phyloP scores from a whole-genome alignment of 2,329 filamentous ascomycete genomes.

The Arachnopeziza araneosa region DNA sequence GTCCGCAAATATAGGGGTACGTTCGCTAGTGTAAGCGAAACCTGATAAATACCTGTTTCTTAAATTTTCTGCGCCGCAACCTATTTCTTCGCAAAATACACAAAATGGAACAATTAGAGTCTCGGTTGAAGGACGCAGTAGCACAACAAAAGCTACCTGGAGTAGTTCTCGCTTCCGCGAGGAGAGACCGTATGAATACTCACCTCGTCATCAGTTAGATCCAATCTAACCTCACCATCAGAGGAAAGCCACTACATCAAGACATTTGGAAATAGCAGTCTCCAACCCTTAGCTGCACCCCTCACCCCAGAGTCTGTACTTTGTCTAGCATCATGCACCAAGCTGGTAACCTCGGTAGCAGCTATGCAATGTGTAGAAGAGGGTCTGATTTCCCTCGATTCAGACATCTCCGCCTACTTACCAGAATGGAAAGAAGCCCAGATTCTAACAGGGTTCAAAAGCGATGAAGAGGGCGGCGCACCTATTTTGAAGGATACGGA shows the following conservation, averaged over 20 bases:
- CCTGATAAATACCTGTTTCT: neutral
- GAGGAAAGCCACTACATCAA: neutral
- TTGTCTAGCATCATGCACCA: conserved; percentile 46
- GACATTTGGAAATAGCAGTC: neutral
- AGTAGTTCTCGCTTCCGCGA: neutral
- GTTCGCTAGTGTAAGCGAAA: neutral
- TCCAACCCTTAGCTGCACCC: neutral
- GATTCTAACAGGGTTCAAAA: conserved; percentile 19
- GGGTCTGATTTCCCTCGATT: conserved; percentile 43
- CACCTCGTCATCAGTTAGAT: neutral
- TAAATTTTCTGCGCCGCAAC: neutral
- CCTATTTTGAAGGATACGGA: conserved; percentile 11
- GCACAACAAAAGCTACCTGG: neutral
- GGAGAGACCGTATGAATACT: neutral
- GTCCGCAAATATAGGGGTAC: neutral
- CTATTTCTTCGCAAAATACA: neutral
- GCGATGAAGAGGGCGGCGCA: conserved; percentile 5
- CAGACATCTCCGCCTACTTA: conserved; percentile 26
- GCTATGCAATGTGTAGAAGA: conserved; percentile 53
- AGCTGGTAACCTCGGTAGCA: conserved; percentile 47
- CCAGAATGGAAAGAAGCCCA: conserved; percentile 19
- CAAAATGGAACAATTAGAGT: neutral
- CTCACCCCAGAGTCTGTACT: neutral
- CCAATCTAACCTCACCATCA: neutral
- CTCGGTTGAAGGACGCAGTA: neutral